Base-by-base conservation (phyloP, 768 basidiomycete genomes). In the Tephrocybe sp. region DNA sequence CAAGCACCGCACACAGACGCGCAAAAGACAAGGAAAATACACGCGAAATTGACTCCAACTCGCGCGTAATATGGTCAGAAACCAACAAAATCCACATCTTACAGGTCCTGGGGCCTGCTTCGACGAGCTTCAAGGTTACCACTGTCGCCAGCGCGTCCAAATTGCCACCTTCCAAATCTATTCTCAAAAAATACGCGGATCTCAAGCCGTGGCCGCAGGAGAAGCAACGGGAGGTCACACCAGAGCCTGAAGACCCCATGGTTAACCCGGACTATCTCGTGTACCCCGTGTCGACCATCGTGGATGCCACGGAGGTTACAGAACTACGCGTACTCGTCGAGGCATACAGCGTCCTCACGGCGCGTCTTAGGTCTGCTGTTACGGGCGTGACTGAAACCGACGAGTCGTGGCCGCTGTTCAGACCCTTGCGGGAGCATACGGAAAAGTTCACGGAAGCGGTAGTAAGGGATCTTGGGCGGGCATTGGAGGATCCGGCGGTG, bases 211-310 rank as follows among this genome's bases (percentile, higher is more conserved):
- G 73, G 3, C 71, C 79, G n/a, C 70, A 75, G 41, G 65, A 62
- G n/a, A 68, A 66, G 21, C 64, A 69, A 44, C 79, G 89, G 48
- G 83, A 89, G 49, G 66, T 73, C 12, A 92, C 90, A 0, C 91
- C 90, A n/a, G 89, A 89, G 58, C 90, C 91, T 2, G 66, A 69
- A 2, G 80, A 84, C 58, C 86, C 88, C 9, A 73, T 89, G 15
- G 73, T 72, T 6, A 74, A 89, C 58, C 67, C 83, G 11, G 64
- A 66, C 16, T 92, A 89, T 61, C 78, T 92, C 25, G 74, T 75
- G n/a, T 70, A 75, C 22, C 84, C 89, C 2, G 77, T 92, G 2
- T 64, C 76, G 2, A 76, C 72, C 41, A 84, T 92, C 45, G 65
- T 87, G 21, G 70, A 76, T 9, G 56, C 65, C 26, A 53, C 45